Evolutionary conservation across 1,284 basidiomycete species (phyloP), one percentile per base, ranked within the genome.

Genomic region (Pholiota adiposa): DNA sequence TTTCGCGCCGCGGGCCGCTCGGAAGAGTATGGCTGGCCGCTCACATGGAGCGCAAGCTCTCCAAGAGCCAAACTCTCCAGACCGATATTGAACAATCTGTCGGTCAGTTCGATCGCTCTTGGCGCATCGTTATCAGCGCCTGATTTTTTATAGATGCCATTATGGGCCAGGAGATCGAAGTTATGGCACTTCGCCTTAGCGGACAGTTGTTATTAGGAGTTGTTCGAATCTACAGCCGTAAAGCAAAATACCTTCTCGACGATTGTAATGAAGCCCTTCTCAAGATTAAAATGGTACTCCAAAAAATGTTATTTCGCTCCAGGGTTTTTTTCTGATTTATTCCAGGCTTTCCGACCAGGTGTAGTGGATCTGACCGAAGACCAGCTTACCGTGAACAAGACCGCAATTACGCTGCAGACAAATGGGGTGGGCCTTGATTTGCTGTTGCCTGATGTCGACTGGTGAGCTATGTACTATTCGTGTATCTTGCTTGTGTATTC

Each of bases 1-100:
- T 97, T 64, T 93, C 94, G 55, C 92, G 96, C 72, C 89, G 94
- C 61, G 97, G 97, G 51, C 94, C 96, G 7, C 83, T 99, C 36
- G 96, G 94, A 44, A 94, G 92, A 78, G 94, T 99, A 80, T 99
- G 97, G 97, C 89, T 98, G 54, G 97, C 97, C 23, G 97, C 97
- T 1, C 97, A 98, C 81, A 96, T 97, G 88, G 96, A 98, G 77
- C 88, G 95, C 70, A 98, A 98, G 80, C 87, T 99, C 69, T 96
- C 93, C 70, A 99, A 99, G 77, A 89, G 92, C 31, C 94, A 97
- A 73, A 94, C 96, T 0, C 79, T 98, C 1, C 92, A 96, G 70
- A 96, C 96, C 0, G 94, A 97, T 75, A 97, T 99, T 59, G 93
- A 91, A 62, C 89, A 97, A 74, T 93, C 93, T 61, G 93, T 96